A percentile compares a stretch with the other conserved stretches of the same genome.
Conservation (phyloP, 176 grass and related monocot species). For the Phyllostachys edulis region DNA sequence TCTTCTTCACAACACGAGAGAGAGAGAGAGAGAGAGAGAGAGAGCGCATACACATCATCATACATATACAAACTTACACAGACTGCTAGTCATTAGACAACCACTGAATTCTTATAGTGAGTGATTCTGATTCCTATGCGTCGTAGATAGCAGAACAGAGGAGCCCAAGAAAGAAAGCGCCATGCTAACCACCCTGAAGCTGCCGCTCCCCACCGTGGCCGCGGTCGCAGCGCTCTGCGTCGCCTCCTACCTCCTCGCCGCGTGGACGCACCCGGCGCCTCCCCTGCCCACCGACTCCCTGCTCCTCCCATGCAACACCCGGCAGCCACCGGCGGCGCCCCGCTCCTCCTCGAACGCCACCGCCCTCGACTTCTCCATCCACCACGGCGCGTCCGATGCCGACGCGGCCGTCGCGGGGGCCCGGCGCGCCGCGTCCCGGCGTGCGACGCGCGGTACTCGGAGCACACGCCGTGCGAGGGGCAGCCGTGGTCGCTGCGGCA, state of each 20-base stretch:
- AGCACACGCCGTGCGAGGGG: constrained; percentile 45
- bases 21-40: neutral
- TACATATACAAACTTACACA: neutral
- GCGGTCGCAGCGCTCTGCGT: constrained; percentile 1
- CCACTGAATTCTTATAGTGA: neutral
- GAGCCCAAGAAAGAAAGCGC: neutral
- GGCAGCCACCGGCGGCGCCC: neutral
- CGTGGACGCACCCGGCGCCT: neutral
- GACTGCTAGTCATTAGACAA: no score
- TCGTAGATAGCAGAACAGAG: neutral
- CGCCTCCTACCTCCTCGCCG: constrained; percentile 30
- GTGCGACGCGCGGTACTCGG: constrained; percentile 12
- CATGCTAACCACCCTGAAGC: neutral
- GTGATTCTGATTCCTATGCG: neutral
- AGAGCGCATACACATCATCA: no score
- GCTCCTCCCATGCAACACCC: neutral
- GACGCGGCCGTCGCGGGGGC: neutral
- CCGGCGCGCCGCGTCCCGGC: neutral
- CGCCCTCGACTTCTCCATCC: constrained; percentile 34
- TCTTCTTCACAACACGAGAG: neutral
- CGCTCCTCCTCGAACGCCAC: constrained; percentile 9
- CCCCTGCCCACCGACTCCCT: neutral
- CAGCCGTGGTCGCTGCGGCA: constrained; percentile 13
- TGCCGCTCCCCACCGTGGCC: neutral
- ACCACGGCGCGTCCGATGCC: constrained; percentile 26